phyloP scores from a whole-genome alignment of 1,284 basidiomycete species.

The Leccinum ponderosum region DNA sequence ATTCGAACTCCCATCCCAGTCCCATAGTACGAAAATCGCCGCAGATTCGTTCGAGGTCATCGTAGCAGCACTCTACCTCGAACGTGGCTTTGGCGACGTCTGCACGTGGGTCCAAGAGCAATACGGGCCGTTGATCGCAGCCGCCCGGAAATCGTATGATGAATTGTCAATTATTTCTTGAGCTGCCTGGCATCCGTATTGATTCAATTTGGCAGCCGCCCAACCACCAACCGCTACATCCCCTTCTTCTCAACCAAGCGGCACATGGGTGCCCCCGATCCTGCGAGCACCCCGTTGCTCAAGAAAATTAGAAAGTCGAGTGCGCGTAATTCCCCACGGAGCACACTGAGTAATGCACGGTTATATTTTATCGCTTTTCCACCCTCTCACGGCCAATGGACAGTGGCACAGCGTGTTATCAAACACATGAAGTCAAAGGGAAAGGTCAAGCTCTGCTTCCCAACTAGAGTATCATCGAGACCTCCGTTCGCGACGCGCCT shows the following conservation, averaged over 20 bases:
- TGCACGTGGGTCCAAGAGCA: conserved; percentile 32
- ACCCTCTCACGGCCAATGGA: conserved; percentile 12
- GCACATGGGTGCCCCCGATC: background rate
- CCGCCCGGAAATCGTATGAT: conserved; percentile 26
- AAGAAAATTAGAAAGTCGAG: conserved; percentile 27
- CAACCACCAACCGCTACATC: background rate
- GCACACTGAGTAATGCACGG: conserved; percentile 21
- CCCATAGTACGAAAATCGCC: conserved; percentile 24
- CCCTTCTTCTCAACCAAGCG: conserved; percentile 17
- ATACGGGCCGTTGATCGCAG: conserved; percentile 25
- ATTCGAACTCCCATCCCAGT: conserved; percentile 23
- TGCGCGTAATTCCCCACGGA: conserved; percentile 15
- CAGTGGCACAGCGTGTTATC: conserved; percentile 32
- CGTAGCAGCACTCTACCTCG: conserved; percentile 30
- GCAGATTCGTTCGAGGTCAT: conserved; percentile 36
- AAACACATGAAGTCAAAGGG: conserved; percentile 31
- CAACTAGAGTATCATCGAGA: conserved; percentile 16
- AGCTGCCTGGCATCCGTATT: background rate
- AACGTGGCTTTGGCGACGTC: conserved; percentile 31
- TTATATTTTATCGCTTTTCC: background rate
- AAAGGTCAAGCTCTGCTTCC: conserved; percentile 25
- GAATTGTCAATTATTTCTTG: conserved; percentile 8
- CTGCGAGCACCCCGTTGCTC: conserved; percentile 9
- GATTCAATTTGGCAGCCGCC: conserved; percentile 15
- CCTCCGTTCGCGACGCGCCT: conserved; percentile 20